Conservation (phyloP, 768 basidiomycete genomes). For the Auricularia sp. region DNA sequence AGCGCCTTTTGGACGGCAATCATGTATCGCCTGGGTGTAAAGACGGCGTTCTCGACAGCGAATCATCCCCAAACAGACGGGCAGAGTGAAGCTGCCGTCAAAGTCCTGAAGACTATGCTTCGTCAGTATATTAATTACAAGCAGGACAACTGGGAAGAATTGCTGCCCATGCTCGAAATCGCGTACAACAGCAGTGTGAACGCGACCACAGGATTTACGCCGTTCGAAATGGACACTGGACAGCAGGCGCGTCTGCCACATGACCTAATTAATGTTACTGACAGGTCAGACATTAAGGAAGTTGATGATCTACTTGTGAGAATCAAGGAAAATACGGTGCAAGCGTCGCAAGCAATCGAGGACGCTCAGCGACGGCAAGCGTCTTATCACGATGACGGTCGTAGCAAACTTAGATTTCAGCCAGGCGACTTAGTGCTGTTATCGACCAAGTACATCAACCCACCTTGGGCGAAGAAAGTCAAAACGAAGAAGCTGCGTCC, state of each 20-base stretch:
- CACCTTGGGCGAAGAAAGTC: background rate
- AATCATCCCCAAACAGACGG: background rate
- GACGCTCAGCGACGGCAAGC: background rate
- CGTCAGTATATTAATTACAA: conserved; percentile 23
- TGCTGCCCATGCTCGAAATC: conserved; percentile 25
- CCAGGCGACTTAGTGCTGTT: background rate
- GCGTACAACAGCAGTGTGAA: conserved; percentile 25
- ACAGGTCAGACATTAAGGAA: background rate
- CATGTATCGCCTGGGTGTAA: background rate
- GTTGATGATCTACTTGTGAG: background rate
- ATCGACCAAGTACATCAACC: background rate
- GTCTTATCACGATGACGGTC: background rate
- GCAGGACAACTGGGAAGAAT: conserved; percentile 27
- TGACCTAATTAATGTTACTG: background rate
- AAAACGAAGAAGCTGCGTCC: background rate
- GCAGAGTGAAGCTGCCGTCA: conserved; percentile 8
- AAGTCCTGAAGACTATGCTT: conserved; percentile 31
- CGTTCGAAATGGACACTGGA: conserved; percentile 23
- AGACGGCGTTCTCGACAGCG: background rate
- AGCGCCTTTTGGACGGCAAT: conserved; percentile 3
- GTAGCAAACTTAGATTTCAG: background rate
- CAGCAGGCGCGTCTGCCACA: background rate
- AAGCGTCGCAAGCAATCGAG: background rate
- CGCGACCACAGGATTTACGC: conserved; percentile 19
- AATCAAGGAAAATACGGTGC: background rate